Conservation (phyloP, 106 monocot genomes). For the Platanthera guangdongensis region DNA sequence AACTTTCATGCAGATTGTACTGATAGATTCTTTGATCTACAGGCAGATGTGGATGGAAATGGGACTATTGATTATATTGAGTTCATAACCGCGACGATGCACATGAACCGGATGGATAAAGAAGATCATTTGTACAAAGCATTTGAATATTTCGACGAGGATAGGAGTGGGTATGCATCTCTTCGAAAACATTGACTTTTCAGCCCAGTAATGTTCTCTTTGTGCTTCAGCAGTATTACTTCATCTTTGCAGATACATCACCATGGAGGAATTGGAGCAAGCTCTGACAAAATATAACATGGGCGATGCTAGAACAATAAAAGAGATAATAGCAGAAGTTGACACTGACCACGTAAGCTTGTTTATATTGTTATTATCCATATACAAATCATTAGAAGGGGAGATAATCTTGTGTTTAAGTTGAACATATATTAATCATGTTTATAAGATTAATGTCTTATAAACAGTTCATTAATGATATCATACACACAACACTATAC, state of each 20-base stretch:
- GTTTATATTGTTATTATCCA: not conserved
- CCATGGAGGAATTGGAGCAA: slow-evolving; percentile 71
- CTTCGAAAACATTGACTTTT: not conserved
- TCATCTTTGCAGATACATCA: slow-evolving; percentile 45
- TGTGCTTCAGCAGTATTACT: not conserved
- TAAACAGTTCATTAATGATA: too few species aligned
- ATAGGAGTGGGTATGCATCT: slow-evolving; percentile 62
- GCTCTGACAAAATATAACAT: slow-evolving; percentile 77
- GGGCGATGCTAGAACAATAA: slow-evolving; percentile 72
- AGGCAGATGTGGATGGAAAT: slow-evolving; percentile 94
- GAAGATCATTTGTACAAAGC: slow-evolving; percentile 71
- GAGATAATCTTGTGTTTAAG: too few species aligned
- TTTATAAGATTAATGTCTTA: too few species aligned
- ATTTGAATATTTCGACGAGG: slow-evolving; percentile 77
- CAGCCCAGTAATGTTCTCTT: not conserved
- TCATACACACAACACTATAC: too few species aligned
- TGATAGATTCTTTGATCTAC: slow-evolving; percentile 6
- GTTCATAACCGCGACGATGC: slow-evolving; percentile 86
- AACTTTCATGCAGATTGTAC: too few species aligned
- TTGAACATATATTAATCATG: too few species aligned
- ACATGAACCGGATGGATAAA: slow-evolving; percentile 77
- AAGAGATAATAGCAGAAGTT: slow-evolving; percentile 83
- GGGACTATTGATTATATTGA: slow-evolving; percentile 79
- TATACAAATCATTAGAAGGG: too few species aligned
- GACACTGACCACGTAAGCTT: slow-evolving; percentile 67